These are phyloP conservation scores for Saccharum spontaneum DNA, from an alignment of 176 grass and related monocot species.

Conservation along the genomic window DNA sequence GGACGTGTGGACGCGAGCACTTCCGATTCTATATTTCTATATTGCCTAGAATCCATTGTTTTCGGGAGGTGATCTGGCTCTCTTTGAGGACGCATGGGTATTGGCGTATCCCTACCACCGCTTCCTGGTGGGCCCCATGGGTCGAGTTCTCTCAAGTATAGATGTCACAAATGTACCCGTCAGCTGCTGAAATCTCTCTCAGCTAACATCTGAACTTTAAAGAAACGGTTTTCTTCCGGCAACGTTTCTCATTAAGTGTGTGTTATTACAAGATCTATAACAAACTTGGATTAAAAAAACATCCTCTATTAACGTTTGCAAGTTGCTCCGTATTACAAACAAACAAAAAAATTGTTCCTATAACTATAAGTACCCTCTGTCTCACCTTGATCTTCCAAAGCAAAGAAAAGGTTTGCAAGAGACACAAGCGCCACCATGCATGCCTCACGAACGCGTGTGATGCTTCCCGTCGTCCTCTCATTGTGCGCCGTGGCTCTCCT, in stretches of 20 bases:
- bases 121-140: background rate
- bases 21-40: no score
- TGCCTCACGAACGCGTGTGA: background rate
- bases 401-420: background rate
- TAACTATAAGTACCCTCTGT: conserved; percentile 22
- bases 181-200: background rate
- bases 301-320: background rate
- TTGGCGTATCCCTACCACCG: background rate
- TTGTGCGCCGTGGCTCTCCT: conserved; percentile 23
- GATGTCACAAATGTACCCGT: background rate
- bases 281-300: background rate
- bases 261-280: background rate
- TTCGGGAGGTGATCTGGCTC: background rate
- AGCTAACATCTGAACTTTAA: background rate
- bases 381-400: background rate
- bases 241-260: background rate
- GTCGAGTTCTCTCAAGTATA: no score
- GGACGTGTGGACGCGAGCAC: no score
- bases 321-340: background rate
- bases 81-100: background rate
- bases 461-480: background rate
- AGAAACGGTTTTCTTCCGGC: background rate
- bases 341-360: background rate
- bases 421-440: background rate
- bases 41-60: background rate